These are phyloP conservation scores for Gryganskiella cystojenkinii DNA, from an alignment of 192 early-diverging fungal species.

Conservation along the genomic window DNA sequence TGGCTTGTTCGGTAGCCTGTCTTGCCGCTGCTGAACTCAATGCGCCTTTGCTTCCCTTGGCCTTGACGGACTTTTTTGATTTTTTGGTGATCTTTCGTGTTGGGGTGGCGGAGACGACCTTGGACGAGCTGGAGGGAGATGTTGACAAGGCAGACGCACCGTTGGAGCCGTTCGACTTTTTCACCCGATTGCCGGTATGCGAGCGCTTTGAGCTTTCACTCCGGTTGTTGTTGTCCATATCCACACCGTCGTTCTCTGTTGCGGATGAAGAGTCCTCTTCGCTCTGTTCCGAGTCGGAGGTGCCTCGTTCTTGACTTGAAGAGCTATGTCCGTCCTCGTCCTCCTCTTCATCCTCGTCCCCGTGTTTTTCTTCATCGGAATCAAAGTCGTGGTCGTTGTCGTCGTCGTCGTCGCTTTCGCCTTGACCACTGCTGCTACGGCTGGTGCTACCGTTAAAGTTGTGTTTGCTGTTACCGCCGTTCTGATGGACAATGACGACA, in stretches of 20 bases:
- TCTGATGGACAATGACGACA: too few species aligned
- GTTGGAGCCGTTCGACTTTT: conserved; percentile 5
- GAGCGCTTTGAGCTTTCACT: conserved; percentile 19
- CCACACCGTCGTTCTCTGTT: background rate
- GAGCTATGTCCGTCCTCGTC: too few species aligned
- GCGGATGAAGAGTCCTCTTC: conserved; percentile 8
- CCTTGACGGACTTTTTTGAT: conserved; percentile 35
- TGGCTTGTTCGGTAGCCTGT: conserved; percentile 42
- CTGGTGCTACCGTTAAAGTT: background rate
- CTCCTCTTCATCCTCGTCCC: background rate
- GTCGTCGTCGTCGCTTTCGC: conserved; percentile 15
- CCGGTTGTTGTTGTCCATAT: background rate
- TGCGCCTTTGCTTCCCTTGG: conserved; percentile 38
- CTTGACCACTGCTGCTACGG: background rate
- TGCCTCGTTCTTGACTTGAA: conserved; percentile 29
- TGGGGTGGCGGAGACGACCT: conserved; percentile 43
- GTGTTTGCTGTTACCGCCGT: background rate
- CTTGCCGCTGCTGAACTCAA: conserved; percentile 25
- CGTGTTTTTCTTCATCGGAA: background rate
- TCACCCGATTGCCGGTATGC: conserved; percentile 6
- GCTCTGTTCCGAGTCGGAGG: conserved; percentile 34
- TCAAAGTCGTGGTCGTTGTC: background rate
- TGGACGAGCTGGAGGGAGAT: conserved; percentile 28
- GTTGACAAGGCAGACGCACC: conserved; percentile 14
- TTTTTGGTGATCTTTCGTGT: conserved; percentile 51